Conservation (phyloP, 129 eudicot species). For the Flaveria ramosissima region DNA sequence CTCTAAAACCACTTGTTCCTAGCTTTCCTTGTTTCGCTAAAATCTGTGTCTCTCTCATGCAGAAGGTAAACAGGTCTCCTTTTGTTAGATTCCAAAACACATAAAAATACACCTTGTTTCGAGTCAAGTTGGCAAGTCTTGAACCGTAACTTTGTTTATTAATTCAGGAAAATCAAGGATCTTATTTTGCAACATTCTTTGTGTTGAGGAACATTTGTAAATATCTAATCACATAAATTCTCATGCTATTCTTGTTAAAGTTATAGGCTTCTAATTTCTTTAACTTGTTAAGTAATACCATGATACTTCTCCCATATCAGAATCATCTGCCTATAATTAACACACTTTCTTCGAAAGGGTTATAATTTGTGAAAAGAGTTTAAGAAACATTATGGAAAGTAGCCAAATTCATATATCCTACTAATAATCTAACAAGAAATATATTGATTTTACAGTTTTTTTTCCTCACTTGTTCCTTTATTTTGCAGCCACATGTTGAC, state of each 20-base stretch:
- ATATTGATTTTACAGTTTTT: not conserved
- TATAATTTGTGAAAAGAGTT: not conserved
- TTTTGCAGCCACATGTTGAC: constrained; percentile 94
- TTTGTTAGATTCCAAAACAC: constrained; percentile 5
- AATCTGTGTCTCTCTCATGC: constrained; percentile 88
- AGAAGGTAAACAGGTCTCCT: constrained; percentile 55
- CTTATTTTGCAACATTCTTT: not conserved
- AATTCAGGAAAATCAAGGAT: not conserved
- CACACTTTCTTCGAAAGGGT: not conserved
- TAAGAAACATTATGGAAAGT: not conserved
- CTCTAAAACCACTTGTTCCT: constrained; percentile 95
- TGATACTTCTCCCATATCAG: not conserved
- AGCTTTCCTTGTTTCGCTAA: constrained; percentile 98
- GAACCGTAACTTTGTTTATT: not conserved
- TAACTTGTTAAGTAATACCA: not conserved
- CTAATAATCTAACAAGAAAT: not conserved
- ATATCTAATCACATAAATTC: not conserved
- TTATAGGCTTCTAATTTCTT: not conserved
- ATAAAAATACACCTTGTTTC: not conserved
- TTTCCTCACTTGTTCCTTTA: not conserved
- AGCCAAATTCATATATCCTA: not conserved
- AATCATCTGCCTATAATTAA: not conserved
- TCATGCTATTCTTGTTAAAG: not conserved
- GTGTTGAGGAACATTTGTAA: not conserved
- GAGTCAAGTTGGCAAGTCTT: not conserved